phyloP scores from a whole-genome alignment of 768 basidiomycete species.

The Crassisporium funariophilum region DNA sequence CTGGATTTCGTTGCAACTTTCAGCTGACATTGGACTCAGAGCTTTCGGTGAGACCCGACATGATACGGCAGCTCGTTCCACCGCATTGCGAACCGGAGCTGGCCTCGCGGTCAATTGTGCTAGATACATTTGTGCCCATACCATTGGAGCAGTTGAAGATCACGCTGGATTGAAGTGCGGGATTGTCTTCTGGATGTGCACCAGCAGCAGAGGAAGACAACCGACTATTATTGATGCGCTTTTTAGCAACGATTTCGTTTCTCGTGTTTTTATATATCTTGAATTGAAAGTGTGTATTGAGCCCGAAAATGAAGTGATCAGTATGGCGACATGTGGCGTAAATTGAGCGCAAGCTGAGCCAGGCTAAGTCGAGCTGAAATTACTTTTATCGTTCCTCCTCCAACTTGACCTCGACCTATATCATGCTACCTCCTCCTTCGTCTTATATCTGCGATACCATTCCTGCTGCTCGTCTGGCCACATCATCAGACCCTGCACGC shows the following conservation, averaged over 20 bases:
- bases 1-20: constrained; percentile 4
- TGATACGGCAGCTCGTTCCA: constrained; percentile 91
- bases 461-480: constrained; percentile 59
- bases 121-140: constrained; percentile 96
- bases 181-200: too few relatives aligned
- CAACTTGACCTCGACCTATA: constrained; percentile 13
- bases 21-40: constrained; percentile 50
- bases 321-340: constrained; percentile 50
- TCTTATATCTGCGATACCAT: constrained; percentile 72
- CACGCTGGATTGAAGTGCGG: constrained; percentile 88
- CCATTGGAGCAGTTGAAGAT: constrained; percentile 95
- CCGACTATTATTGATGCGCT: constrained; percentile 13
- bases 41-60: constrained; percentile 93
- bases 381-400: constrained; percentile 11
- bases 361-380: constrained; percentile 7
- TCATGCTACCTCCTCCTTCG: constrained; percentile 27
- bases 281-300: constrained; percentile 37
- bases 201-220: too few relatives aligned
- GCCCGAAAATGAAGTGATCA: too few relatives aligned
- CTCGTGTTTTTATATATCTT: constrained; percentile 45
- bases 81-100: constrained; percentile 88
- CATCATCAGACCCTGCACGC: constrained; percentile 17
- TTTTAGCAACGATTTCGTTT: constrained; percentile 27
- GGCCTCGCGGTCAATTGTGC: constrained; percentile 78
- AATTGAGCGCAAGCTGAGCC: constrained; percentile 30